Conservation (phyloP, 2,329 filamentous ascomycete species). For the Xylaria multiplex region DNA sequence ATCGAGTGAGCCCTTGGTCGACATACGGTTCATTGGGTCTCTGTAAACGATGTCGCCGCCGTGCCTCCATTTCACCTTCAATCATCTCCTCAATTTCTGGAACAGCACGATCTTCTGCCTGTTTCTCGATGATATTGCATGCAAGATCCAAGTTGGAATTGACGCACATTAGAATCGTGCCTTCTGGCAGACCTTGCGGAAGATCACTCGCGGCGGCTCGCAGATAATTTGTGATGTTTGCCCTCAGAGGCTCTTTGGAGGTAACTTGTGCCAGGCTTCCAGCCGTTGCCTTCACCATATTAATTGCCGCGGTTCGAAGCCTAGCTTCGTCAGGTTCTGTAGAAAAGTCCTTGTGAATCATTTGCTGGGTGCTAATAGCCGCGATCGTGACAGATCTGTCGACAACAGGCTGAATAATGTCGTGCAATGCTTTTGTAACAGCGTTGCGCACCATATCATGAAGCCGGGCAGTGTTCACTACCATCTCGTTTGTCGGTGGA, state of each 20-base stretch:
- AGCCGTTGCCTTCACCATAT: conserved; percentile 93
- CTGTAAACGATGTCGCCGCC: conserved; percentile 77
- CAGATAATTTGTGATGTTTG: conserved; percentile 98
- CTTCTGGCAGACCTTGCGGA: conserved; percentile 87
- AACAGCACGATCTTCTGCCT: conserved; percentile 90
- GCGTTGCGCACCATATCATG: conserved; percentile 85
- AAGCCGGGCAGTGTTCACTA: conserved; percentile 74
- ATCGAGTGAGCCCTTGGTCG: conserved; percentile 83
- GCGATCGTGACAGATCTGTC: conserved; percentile 98
- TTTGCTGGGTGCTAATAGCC: conserved; percentile 93
- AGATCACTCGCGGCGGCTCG: conserved; percentile 74
- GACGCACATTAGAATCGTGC: conserved; percentile 97
- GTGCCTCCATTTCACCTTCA: conserved; percentile 79
- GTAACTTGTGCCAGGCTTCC: conserved; percentile 96
- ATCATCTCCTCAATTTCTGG: conserved; percentile 96
- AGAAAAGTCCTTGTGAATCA: conserved; percentile 95
- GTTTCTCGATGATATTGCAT: conserved; percentile 93
- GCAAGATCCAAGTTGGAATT: conserved; percentile 96
- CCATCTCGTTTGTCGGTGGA: conserved; percentile 82
- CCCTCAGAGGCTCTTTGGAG: conserved; percentile 94
- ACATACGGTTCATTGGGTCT: conserved; percentile 87
- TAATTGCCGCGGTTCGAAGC: conserved; percentile 85
- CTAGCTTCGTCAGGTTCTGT: conserved; percentile 91
- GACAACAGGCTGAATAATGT: conserved; percentile 97
- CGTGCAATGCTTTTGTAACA: conserved; percentile 88